Conservation (phyloP, 768 basidiomycete genomes). For the Suillus plorans region DNA sequence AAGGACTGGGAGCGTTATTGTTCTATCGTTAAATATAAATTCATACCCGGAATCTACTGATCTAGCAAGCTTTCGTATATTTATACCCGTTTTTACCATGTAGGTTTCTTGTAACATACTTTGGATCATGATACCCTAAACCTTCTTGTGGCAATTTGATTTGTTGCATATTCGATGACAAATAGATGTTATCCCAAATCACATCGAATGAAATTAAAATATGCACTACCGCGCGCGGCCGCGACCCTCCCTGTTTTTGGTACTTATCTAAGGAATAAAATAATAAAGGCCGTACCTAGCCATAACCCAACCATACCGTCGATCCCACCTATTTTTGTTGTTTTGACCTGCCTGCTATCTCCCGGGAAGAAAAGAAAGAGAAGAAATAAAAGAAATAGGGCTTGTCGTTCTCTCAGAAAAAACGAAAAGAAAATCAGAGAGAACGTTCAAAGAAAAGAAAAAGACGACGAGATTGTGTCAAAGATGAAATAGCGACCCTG, state of each 20-base stretch:
- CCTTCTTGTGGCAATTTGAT: not conserved
- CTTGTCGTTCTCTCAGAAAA: not conserved
- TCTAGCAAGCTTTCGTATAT: not conserved
- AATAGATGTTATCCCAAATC: not conserved
- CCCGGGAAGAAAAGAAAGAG: not conserved
- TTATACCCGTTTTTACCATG: conserved; percentile 8
- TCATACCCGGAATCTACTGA: conserved; percentile 86
- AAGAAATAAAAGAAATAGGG: not conserved
- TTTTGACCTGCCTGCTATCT: not conserved
- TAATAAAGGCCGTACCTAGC: not conserved
- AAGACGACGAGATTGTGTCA: not conserved
- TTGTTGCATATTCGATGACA: not conserved
- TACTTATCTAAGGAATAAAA: conserved; percentile 2
- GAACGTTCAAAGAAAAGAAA: not conserved
- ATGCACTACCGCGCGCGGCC: not conserved
- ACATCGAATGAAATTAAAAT: not conserved
- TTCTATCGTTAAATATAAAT: conserved; percentile 83
- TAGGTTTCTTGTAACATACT: not conserved
- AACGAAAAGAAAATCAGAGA: not conserved
- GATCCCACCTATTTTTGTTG: not conserved
- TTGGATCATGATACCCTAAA: not conserved
- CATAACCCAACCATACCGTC: not conserved
- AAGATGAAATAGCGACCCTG: not conserved
- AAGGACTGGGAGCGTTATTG: conserved; percentile 95
- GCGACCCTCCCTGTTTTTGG: not conserved